Conservation (phyloP, 2,329 filamentous ascomycete species). For the Talaromyces sp. region DNA sequence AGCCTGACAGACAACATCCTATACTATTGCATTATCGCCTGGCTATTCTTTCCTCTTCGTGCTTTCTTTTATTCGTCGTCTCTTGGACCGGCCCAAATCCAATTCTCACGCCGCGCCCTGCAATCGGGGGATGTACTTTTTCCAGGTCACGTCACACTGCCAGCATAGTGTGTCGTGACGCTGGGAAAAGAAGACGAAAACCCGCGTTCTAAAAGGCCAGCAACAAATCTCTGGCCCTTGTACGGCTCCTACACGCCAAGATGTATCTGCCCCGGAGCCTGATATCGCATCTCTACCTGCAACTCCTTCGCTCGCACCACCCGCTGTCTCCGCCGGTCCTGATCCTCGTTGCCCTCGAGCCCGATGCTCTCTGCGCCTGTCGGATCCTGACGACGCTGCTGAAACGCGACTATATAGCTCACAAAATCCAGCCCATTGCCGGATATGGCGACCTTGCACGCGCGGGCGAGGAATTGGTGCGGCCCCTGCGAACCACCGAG, state of each 20-base stretch:
- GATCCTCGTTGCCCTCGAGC: slow-evolving; percentile 86
- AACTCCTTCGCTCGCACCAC: slow-evolving; percentile 80
- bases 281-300: slow-evolving; percentile 84
- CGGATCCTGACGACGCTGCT: slow-evolving; percentile 89
- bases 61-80: not conserved
- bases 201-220: not conserved
- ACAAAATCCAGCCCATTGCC: slow-evolving; percentile 92
- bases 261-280: slow-evolving; percentile 95
- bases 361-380: slow-evolving; percentile 91
- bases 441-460: slow-evolving; percentile 86
- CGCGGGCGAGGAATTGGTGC: slow-evolving; percentile 71
- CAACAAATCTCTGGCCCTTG: not conserved
- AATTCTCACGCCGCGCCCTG: not conserved
- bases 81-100: not conserved
- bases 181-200: not conserved
- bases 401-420: slow-evolving; percentile 94
- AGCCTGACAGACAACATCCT: not conserved
- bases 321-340: slow-evolving; percentile 87
- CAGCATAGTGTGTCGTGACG: not conserved
- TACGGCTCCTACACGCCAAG: slow-evolving; percentile 13
- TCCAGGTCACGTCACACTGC: not conserved
- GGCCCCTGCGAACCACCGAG: slow-evolving; percentile 76
- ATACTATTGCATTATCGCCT: not conserved
- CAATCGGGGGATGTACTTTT: not conserved
- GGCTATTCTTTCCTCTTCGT: not conserved